phyloP scores from a whole-genome alignment of 2,329 filamentous ascomycete genomes.

The Alternaria gansuensis region DNA sequence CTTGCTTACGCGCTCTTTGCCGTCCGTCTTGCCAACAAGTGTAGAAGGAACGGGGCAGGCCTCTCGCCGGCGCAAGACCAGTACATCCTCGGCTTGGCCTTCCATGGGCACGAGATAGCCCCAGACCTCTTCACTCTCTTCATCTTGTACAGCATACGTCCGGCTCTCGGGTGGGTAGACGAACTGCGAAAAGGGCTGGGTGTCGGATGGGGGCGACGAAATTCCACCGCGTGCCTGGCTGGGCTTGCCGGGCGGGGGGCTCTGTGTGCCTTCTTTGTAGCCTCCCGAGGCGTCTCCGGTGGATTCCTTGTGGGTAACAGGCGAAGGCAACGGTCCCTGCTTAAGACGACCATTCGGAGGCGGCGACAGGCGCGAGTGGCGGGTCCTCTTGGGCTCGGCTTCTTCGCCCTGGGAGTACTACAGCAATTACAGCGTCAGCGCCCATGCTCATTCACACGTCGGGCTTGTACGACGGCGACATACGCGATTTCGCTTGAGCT shows the following conservation, averaged over 20 bases:
- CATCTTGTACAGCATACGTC: conserved; percentile 84
- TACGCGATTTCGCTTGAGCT: conserved; percentile 84
- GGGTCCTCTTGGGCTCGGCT: conserved; percentile 79
- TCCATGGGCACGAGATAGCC: conserved; percentile 90
- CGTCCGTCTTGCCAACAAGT: conserved; percentile 50
- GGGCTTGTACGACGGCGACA: conserved; percentile 43
- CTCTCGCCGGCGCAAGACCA: conserved; percentile 79
- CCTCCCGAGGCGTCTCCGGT: conserved; percentile 62
- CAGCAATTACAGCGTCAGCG: conserved; percentile 37
- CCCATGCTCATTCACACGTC: not conserved
- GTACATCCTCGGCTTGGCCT: conserved; percentile 69
- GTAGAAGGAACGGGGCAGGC: conserved; percentile 69
- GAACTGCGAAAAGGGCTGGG: conserved; percentile 82
- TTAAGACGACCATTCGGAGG: conserved; percentile 61
- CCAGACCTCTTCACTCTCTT: conserved; percentile 88
- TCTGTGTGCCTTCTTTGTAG: conserved; percentile 75
- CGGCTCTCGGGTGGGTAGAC: conserved; percentile 75
- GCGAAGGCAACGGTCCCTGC: conserved; percentile 75
- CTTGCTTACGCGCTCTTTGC: conserved; percentile 58
- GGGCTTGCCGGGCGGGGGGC: conserved; percentile 62
- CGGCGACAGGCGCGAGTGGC: conserved; percentile 71
- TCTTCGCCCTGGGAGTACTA: conserved; percentile 74
- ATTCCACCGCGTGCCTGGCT: conserved; percentile 57
- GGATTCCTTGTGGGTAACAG: conserved; percentile 74
- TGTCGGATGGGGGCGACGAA: conserved; percentile 73